Evolutionary conservation across 805 yeast species (phyloP).

Genomic region (Lipomyces mesembrius): DNA sequence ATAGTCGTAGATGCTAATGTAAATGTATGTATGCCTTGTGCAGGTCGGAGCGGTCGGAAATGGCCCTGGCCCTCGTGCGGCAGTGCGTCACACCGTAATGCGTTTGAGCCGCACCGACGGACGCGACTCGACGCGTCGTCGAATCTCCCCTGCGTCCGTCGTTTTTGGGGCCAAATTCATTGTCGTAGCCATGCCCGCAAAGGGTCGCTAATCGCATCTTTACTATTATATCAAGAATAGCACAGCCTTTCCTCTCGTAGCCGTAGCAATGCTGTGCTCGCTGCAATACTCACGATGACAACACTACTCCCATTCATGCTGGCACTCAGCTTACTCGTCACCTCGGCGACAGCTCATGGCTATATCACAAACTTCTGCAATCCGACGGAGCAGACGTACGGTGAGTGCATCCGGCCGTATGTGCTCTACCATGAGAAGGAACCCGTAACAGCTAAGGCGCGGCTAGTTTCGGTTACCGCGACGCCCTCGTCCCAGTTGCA

Average conservation of each 20-base stretch:
- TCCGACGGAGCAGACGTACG: constrained; percentile 2
- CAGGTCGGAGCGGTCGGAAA: too few species aligned
- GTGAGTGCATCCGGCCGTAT: constrained; percentile 18
- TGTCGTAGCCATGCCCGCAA: neutral
- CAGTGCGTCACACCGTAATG: neutral
- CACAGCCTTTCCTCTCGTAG: neutral
- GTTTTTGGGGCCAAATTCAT: neutral
- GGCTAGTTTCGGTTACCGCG: neutral
- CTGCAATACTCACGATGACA: neutral
- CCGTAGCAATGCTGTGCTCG: neutral
- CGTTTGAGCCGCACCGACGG: neutral
- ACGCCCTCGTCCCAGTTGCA: neutral
- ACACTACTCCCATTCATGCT: neutral
- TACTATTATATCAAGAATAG: neutral
- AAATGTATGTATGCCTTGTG: too few species aligned
- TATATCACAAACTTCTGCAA: constrained; percentile 13
- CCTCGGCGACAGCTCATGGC: constrained; percentile 7
- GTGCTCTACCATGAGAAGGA: neutral
- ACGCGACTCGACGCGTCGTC: neutral
- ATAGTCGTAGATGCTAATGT: too few species aligned
- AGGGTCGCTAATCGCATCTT: neutral
- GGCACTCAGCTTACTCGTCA: neutral
- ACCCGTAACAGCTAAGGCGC: neutral
- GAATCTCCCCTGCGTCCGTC: neutral
- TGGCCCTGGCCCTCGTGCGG: neutral